phyloP scores from a whole-genome alignment of 805 yeast species.

The Kazachstania psychrophila region DNA sequence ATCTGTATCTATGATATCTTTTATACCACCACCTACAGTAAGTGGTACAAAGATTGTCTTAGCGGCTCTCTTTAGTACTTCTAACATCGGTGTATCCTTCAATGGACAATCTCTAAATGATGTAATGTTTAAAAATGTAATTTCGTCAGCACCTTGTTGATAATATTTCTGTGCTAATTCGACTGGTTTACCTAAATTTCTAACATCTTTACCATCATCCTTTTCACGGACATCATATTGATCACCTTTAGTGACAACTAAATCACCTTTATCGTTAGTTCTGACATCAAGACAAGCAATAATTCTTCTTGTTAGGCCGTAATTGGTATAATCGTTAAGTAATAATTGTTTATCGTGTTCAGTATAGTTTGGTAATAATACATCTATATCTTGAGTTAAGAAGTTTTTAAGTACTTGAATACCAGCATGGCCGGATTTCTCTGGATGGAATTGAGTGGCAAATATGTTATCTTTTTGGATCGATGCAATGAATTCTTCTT shows the following conservation, averaged over 20 bases:
- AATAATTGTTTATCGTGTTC: slow-evolving; percentile 13
- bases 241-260: slow-evolving; percentile 97
- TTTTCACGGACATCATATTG: slow-evolving; percentile 95
- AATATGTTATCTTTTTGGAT: slow-evolving; percentile 66
- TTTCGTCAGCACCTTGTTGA: slow-evolving; percentile 93
- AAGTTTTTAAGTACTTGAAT: slow-evolving; percentile 66
- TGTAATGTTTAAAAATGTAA: slow-evolving; percentile 89
- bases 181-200: slow-evolving; percentile 95
- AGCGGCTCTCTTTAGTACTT: slow-evolving; percentile 74
- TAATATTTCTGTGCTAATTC: slow-evolving; percentile 86
- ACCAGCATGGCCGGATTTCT: slow-evolving; percentile 91
- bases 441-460: slow-evolving; percentile 99
- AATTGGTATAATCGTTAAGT: slow-evolving; percentile 34
- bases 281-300: slow-evolving; percentile 98
- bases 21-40: slow-evolving; percentile 97
- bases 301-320: slow-evolving; percentile 78
- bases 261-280: slow-evolving; percentile 85
- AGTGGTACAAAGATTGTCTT: slow-evolving; percentile 91
- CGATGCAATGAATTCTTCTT: slow-evolving; percentile 78
- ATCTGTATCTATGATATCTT: slow-evolving; percentile 79
- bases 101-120: slow-evolving; percentile 92
- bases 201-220: slow-evolving; percentile 46
- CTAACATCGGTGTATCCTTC: slow-evolving; percentile 90
- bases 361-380: slow-evolving; percentile 17
- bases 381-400: slow-evolving; percentile 34